Percentiles rank a stretch among this genome's conserved stretches.
These are phyloP conservation scores for Tolypocladium paradoxum DNA, from an alignment of 2,329 filamentous ascomycete species.

Conservation along the genomic window DNA sequence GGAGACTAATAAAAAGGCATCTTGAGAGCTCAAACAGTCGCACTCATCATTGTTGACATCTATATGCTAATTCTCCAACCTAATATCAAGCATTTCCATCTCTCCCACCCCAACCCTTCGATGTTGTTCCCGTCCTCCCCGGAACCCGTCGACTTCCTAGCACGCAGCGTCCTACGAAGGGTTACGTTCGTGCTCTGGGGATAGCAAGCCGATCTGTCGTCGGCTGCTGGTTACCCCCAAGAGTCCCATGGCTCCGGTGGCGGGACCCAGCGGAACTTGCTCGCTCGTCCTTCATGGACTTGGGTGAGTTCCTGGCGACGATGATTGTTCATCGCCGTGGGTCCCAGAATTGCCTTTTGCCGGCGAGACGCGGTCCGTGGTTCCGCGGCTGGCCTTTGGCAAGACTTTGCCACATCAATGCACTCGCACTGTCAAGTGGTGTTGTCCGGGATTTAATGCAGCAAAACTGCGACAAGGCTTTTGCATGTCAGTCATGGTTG, in stretches of 20 bases:
- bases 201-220: not conserved
- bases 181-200: not conserved
- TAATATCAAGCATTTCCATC: not conserved
- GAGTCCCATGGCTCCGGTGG: not conserved
- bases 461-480: not conserved
- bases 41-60: not conserved
- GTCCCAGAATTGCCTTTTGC: not conserved
- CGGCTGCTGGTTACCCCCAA: not conserved
- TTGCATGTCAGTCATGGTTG: conserved; percentile 8
- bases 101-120: not conserved
- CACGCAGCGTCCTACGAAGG: not conserved
- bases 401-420: not conserved
- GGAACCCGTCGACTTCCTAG: not conserved
- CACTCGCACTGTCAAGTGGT: conserved; percentile 1
- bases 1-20: too few species aligned
- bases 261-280: not conserved
- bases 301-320: too few species aligned
- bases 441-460: not conserved
- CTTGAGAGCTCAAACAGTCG: not conserved
- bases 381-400: not conserved
- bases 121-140: not conserved
- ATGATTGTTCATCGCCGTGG: not conserved
- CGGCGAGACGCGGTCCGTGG: not conserved
- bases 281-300: not conserved
- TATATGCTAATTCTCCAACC: not conserved